These are phyloP conservation scores for Pelargonium nanum DNA, from an alignment of 345 rosid species.

Conservation along the genomic window DNA sequence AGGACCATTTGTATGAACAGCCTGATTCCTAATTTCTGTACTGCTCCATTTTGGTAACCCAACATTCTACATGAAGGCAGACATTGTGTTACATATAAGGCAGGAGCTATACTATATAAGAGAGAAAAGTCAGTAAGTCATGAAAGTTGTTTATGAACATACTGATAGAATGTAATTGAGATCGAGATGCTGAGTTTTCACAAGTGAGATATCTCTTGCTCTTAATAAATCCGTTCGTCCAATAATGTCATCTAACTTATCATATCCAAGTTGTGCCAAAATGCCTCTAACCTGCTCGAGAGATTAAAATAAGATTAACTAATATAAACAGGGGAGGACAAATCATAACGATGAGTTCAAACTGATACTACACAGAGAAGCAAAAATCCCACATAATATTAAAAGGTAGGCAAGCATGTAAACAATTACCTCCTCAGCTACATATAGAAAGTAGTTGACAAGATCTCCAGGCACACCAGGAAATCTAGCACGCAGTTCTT, in stretches of 20 bases:
- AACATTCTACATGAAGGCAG: conserved; percentile 40
- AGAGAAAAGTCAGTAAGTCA: conserved; percentile 4
- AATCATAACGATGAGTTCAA: conserved; percentile 4
- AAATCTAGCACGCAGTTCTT: conserved; percentile 95
- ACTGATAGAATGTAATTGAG: conserved; percentile 70
- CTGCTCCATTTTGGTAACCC: conserved; percentile 90
- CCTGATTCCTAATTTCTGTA: conserved; percentile 80
- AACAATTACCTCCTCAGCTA: conserved; percentile 87
- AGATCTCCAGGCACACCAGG: conserved; percentile 99
- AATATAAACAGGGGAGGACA: conserved; percentile 5
- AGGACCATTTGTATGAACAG: conserved; percentile 75
- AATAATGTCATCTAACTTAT: conserved; percentile 81
- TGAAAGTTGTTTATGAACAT: conserved; percentile 20
- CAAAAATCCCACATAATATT: neutral
- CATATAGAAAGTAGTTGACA: conserved; percentile 85
- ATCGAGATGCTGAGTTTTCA: conserved; percentile 97
- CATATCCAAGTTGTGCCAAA: conserved; percentile 83
- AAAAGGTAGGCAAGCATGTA: conserved; percentile 5
- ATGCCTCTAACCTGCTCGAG: conserved; percentile 68
- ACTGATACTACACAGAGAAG: neutral
- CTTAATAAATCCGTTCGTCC: conserved; percentile 73
- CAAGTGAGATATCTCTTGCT: conserved; percentile 83
- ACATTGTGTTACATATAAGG: conserved; percentile 7
- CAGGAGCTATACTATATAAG: conserved; percentile 3
- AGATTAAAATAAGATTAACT: conserved; percentile 1